phyloP scores from a whole-genome alignment of 257 asterid species.

The Solanum corneliomulleri region DNA sequence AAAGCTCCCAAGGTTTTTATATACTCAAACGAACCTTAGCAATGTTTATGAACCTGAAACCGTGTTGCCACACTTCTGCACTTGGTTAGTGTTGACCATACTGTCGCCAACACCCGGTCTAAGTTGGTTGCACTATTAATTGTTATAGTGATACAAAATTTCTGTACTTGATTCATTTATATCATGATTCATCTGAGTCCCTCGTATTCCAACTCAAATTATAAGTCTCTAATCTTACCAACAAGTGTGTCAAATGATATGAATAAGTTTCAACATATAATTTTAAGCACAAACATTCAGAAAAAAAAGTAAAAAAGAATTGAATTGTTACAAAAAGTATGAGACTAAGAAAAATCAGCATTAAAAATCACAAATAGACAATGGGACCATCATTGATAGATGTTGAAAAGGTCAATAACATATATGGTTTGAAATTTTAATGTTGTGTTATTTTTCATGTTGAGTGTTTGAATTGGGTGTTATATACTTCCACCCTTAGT shows the following conservation, averaged over 20 bases:
- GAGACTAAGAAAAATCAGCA: neutral
- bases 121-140: neutral
- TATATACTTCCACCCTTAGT: too few relatives aligned
- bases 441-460: too few relatives aligned
- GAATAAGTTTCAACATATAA: neutral
- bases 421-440: too few relatives aligned
- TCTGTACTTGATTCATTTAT: neutral
- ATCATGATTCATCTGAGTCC: neutral
- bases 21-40: neutral
- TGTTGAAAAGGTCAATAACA: too few relatives aligned
- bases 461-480: too few relatives aligned
- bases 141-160: neutral
- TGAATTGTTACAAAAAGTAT: too few relatives aligned
- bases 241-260: neutral
- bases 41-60: neutral
- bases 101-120: neutral
- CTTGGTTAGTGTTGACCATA: neutral
- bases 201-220: neutral
- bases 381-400: too few relatives aligned
- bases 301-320: neutral
- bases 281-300: too few relatives aligned
- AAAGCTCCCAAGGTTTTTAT: neutral
- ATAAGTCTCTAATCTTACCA: neutral
- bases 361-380: too few relatives aligned
- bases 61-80: neutral